Conservation (phyloP, 2,329 filamentous ascomycete genomes). For the Aspergillus proliferans region DNA sequence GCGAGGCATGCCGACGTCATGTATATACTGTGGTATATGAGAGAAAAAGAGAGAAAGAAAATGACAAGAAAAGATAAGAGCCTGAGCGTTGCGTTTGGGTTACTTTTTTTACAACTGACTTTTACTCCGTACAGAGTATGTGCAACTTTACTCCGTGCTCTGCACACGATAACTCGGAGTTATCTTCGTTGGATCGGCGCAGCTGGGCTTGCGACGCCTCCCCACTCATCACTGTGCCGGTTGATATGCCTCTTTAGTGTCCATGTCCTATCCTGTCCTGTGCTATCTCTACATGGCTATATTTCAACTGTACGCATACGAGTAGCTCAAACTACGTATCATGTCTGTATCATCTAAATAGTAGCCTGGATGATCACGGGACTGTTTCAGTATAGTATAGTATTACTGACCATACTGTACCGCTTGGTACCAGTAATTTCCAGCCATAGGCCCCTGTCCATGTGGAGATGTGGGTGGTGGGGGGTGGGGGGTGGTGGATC, state of each 20-base stretch:
- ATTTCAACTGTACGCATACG: too few species aligned
- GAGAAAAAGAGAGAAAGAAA: conserved; percentile 2
- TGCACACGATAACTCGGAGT: not conserved
- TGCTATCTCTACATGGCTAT: too few species aligned
- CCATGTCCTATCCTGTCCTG: not conserved
- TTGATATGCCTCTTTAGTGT: not conserved
- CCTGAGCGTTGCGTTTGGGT: not conserved
- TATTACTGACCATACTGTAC: too few species aligned
- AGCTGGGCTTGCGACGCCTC: conserved; percentile 11
- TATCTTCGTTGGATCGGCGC: not conserved
- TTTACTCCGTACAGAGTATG: not conserved
- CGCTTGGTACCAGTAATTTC: too few species aligned
- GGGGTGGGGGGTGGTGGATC: too few species aligned
- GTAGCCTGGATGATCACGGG: too few species aligned
- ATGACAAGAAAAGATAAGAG: conserved; percentile 4
- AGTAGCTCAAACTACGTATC: too few species aligned
- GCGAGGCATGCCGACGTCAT: conserved; percentile 1
- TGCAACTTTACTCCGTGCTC: too few species aligned
- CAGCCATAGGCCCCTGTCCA: too few species aligned
- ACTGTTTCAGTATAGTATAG: too few species aligned
- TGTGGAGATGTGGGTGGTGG: too few species aligned
- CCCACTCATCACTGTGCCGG: conserved; percentile 4
- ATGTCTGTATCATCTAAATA: too few species aligned
- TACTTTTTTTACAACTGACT: not conserved
- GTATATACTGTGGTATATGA: conserved; percentile 7